A percentile compares a stretch with the other conserved stretches of the same genome.
phyloP scores from a whole-genome alignment of 1,284 basidiomycete species.

The Grifola frondosa region DNA sequence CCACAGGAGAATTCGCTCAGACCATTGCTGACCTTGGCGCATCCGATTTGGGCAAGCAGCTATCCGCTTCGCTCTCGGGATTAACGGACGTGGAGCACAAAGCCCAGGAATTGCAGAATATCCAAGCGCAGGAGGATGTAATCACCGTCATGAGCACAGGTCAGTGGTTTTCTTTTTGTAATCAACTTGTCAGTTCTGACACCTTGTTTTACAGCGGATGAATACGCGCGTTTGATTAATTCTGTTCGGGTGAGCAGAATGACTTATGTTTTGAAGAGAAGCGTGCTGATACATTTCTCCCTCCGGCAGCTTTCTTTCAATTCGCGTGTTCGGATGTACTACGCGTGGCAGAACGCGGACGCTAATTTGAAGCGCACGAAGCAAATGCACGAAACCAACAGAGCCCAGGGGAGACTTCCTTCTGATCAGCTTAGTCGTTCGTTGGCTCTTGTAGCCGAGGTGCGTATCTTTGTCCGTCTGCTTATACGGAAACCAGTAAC shows the following conservation, averaged over 20 bases:
- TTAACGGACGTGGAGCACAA: constrained; percentile 74
- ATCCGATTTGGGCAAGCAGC: constrained; percentile 74
- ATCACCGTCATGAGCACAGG: constrained; percentile 76
- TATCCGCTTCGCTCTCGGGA: constrained; percentile 65
- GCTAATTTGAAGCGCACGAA: constrained; percentile 73
- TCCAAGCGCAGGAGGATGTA: constrained; percentile 79
- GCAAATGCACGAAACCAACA: constrained; percentile 77
- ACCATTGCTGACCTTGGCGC: constrained; percentile 64
- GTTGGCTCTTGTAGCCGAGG: constrained; percentile 79
- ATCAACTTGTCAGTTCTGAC: background rate
- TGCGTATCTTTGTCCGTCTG: constrained; percentile 29
- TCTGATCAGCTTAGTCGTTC: constrained; percentile 67
- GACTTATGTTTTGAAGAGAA: background rate
- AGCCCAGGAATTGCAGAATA: constrained; percentile 67
- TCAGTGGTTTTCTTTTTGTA: constrained; percentile 27
- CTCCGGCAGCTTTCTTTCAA: constrained; percentile 73
- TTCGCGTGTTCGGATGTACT: constrained; percentile 82
- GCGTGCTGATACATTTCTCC: constrained; percentile 2
- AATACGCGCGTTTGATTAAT: constrained; percentile 89
- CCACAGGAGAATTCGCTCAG: constrained; percentile 73
- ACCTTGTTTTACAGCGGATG: constrained; percentile 58
- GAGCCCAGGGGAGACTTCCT: constrained; percentile 68
- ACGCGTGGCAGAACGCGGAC: constrained; percentile 79
- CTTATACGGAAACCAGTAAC: background rate
- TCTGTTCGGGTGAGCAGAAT: constrained; percentile 74